Evolutionary conservation across 768 basidiomycete genomes (phyloP).

Genomic region (Boletellus sp.): DNA sequence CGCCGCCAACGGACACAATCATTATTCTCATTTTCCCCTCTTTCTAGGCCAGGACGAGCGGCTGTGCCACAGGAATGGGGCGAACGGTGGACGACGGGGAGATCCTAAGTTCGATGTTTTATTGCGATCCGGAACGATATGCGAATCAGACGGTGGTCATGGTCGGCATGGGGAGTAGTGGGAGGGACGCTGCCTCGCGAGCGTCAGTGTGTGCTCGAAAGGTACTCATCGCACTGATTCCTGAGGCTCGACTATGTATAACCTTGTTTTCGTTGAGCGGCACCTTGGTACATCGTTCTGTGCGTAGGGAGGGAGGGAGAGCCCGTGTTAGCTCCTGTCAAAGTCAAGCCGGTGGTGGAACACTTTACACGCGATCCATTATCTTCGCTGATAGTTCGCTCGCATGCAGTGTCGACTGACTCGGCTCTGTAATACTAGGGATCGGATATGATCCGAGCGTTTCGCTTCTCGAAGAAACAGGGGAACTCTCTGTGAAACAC

Average conservation of each 20-base stretch:
- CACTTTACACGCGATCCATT: conserved; percentile 43
- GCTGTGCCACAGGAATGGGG: conserved; percentile 31
- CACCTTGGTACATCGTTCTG: conserved; percentile 33
- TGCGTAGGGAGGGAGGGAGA: conserved; percentile 29
- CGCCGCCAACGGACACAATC: conserved; percentile 54
- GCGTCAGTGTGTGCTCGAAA: conserved; percentile 36
- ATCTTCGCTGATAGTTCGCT: conserved; percentile 47
- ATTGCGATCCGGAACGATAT: conserved; percentile 45
- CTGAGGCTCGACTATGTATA: background rate
- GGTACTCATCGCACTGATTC: conserved; percentile 30
- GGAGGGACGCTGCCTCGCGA: conserved; percentile 46
- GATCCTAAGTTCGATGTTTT: conserved; percentile 52
- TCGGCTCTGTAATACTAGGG: conserved; percentile 46
- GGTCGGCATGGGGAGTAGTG: conserved; percentile 46
- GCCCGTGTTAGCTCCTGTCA: conserved; percentile 18
- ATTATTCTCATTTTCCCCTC: conserved; percentile 43
- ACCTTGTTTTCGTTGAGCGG: background rate
- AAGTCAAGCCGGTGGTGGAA: conserved; percentile 43
- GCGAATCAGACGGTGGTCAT: conserved; percentile 43
- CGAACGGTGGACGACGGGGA: conserved; percentile 29
- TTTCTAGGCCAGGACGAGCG: conserved; percentile 50
- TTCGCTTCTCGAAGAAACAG: conserved; percentile 43
- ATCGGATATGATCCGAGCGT: conserved; percentile 54
- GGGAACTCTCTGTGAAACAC: conserved; percentile 17
- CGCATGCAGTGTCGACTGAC: conserved; percentile 39